Base-by-base conservation (phyloP, 176 grass and related monocot genomes). In the Alloteropsis semialata region DNA sequence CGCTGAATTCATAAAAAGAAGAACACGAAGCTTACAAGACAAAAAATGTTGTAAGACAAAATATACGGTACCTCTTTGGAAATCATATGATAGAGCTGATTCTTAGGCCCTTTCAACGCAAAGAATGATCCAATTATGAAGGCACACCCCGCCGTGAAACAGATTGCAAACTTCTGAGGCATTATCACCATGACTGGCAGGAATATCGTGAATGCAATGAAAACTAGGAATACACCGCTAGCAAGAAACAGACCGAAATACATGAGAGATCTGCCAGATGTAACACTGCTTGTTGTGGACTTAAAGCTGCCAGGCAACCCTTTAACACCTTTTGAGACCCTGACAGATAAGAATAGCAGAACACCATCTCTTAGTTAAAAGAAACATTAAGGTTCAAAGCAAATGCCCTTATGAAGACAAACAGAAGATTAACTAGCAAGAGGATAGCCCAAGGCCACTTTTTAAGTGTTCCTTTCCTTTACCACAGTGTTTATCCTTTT, bases 101-200 rank as follows among this genome's bases (percentile, higher is more conserved):
- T 95, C 61, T 83, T 95, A 24, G 91, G 91, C 6, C 92, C 96
- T 92, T 98, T 98, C 49, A 98, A 81, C 7, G 96, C 92, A 80
- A 98, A 95, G 88, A 98, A 98, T 43, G 96, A 98, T 82, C 93
- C 96, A 17, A 98, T 88, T 87, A 98, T 95, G 66, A 86, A 88
- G 51, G 88, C 92, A 84, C 92, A 95, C 32, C 96, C 93, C 84
- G 82, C 62, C 0, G 96, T 98, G 85, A 98, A 98, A 91, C 96
- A 95, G 29, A 93, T 95, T 0, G 93, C 96, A 38, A 98, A 98
- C 67, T 98, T 98, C 77, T 98, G 96, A 37, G 96, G 96, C 87
- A 93, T 84, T 88, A 98, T 82, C 57, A 98, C 93, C 87, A 95
- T 98, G 80, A 88, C 96, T 53, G 96, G 93, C 46, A 98, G 89